phyloP scores from a whole-genome alignment of 1,139 yeast species.

The Blastobotrys petasosporus region DNA sequence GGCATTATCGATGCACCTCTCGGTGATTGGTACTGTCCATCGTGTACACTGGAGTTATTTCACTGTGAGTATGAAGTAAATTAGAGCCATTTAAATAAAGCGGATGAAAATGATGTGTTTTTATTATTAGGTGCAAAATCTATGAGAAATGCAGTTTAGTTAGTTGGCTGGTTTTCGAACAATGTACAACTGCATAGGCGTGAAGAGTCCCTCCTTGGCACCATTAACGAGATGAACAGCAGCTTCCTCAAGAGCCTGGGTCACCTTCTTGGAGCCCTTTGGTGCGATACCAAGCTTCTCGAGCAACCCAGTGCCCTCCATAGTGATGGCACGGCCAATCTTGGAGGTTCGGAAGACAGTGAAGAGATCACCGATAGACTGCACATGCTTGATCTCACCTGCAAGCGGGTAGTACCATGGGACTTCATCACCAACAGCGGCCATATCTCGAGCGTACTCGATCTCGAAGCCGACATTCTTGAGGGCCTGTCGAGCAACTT shows the following conservation, averaged over 20 bases:
- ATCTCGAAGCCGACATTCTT: slow-evolving; percentile 83
- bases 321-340: slow-evolving; percentile 81
- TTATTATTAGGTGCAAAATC: too few species aligned
- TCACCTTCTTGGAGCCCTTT: slow-evolving; percentile 85
- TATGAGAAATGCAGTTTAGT: too few species aligned
- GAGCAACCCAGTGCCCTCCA: slow-evolving; percentile 68
- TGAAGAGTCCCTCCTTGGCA: slow-evolving; percentile 80
- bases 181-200: slow-evolving; percentile 94
- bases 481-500: slow-evolving; percentile 85
- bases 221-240: slow-evolving; percentile 94
- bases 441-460: slow-evolving; percentile 70
- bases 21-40: slow-evolving; percentile 6
- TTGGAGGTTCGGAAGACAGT: slow-evolving; percentile 87
- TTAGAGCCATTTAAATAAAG: not conserved
- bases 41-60: not conserved
- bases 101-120: not conserved
- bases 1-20: not conserved
- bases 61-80: too few species aligned
- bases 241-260: slow-evolving; percentile 91
- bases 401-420: slow-evolving; percentile 98
- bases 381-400: slow-evolving; percentile 88
- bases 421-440: slow-evolving; percentile 71
- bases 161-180: slow-evolving; percentile 61
- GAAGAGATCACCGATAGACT: slow-evolving; percentile 67
- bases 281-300: slow-evolving; percentile 89